Base-by-base conservation (phyloP, 148 eudicot species). In the Polygonum aviculare region DNA sequence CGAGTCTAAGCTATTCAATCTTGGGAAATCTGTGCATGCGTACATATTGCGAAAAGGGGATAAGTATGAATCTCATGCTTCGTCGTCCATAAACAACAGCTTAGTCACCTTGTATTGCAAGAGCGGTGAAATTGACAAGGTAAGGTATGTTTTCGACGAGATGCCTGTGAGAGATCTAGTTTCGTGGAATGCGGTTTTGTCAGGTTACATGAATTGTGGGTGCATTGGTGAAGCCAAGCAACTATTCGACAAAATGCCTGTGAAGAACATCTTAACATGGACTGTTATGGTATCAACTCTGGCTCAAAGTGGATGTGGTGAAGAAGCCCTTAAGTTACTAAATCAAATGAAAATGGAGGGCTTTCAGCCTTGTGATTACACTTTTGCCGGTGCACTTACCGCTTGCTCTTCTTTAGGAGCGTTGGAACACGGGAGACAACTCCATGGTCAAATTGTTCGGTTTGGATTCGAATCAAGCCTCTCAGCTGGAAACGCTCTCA, bases 341-440 rank as follows among this genome's bases (percentile, higher is more conserved):
- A 81, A 80, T 79, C 83, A 82, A 69, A 89, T 89, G 92, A 87
- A 79, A 44, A n/a, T 69, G 19, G 88, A 89, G 55, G 88, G 86
- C 54, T 80, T 82, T 26, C 76, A 85, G 79, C 92, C 92, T 5
- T 89, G 92, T 22, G 92, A 89, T 78, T 85, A 82, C 77, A 76
- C 85, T 12, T 89, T 80, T 78, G 86, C 90, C 51, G 90, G 88
- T 73, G 92, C 92, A 51, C 72, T 87, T 16, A 82, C 79, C 69
- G 89, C 90, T 77, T 89, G 90, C 71, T 82, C 88, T 18, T 81
- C 74, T 77, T 84, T 89, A 57, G 92, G 88, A 78, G 88, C 86
- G 52, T 75, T 89, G 51, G 86, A 87, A 26, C 83, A 78, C 73
- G 92, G 92, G 59, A 81, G 84, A 47, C 90, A 89, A 76, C 82